A percentile compares a stretch with the other conserved stretches of the same genome.
Conservation (phyloP, 1,284 basidiomycete species). For the Ceratobasidium sp. region DNA sequence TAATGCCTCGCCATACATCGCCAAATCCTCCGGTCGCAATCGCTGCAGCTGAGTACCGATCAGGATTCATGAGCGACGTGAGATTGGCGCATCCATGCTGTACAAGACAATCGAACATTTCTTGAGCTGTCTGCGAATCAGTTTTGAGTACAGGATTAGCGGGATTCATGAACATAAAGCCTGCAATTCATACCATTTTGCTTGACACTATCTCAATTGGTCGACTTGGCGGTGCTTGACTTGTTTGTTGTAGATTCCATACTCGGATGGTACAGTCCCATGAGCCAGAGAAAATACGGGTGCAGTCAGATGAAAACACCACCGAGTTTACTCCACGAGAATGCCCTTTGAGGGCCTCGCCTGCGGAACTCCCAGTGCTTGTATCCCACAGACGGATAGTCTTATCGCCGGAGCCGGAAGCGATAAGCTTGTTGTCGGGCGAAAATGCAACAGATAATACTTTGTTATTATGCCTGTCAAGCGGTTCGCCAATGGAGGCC, state of each 20-base stretch:
- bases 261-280: conserved; percentile 18
- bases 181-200: no score
- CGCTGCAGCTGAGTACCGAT: neutral
- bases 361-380: neutral
- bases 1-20: conserved; percentile 5
- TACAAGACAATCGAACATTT: conserved; percentile 24
- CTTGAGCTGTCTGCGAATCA: neutral
- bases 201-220: no score
- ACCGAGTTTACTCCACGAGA: neutral
- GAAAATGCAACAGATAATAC: conserved; percentile 22
- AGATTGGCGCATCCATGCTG: conserved; percentile 6
- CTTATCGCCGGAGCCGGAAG: conserved; percentile 7
- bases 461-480: conserved; percentile 10
- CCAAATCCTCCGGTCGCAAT: conserved; percentile 14
- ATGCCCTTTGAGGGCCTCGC: neutral
- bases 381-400: conserved; percentile 12
- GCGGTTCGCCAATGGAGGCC: neutral
- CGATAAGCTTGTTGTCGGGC: neutral
- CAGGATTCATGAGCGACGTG: neutral
- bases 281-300: conserved; percentile 24
- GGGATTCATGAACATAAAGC: no score
- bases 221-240: no score
- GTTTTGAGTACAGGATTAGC: neutral
- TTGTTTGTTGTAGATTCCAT: conserved; percentile 18
- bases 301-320: conserved; percentile 29